Conservation (phyloP, 2,329 filamentous ascomycete genomes). For the Ophiostoma ulmi region DNA sequence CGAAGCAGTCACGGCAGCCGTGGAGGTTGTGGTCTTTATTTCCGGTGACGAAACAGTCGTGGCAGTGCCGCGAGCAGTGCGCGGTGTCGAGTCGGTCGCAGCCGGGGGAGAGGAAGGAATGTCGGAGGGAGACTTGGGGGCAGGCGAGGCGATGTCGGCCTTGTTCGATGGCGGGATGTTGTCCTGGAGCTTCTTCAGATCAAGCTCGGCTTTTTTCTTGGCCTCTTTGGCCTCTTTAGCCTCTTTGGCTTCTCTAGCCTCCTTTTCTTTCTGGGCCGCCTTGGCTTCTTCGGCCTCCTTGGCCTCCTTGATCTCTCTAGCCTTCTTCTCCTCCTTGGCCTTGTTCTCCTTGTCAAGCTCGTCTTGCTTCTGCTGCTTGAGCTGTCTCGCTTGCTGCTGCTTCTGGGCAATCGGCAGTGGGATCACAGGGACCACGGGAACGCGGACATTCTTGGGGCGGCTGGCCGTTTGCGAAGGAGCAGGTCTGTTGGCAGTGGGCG, state of each 20-base stretch:
- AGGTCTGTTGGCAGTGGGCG: slow-evolving; percentile 21
- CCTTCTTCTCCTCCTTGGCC: neutral
- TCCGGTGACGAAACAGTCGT: slow-evolving; percentile 16
- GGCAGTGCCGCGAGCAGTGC: slow-evolving; percentile 14
- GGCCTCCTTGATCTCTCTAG: neutral
- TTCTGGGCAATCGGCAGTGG: slow-evolving; percentile 27
- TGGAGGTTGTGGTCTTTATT: slow-evolving; percentile 12
- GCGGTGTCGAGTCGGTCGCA: slow-evolving; percentile 9
- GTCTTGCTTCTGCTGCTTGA: slow-evolving; percentile 18
- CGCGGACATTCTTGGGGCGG: slow-evolving; percentile 21
- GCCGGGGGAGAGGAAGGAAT: slow-evolving; percentile 8
- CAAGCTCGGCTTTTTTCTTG: slow-evolving; percentile 6
- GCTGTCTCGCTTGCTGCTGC: slow-evolving; percentile 25
- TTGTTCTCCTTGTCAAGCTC: slow-evolving; percentile 17
- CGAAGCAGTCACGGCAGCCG: neutral
- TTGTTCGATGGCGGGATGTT: neutral
- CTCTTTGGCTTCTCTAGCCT: neutral
- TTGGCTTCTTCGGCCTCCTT: neutral
- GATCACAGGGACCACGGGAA: slow-evolving; percentile 26
- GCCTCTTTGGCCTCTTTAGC: neutral
- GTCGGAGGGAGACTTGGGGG: slow-evolving; percentile 8
- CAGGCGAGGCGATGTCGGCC: neutral
- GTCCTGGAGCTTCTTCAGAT: neutral
- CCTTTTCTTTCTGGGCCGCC: neutral
- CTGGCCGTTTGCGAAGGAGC: slow-evolving; percentile 16